Conservation (phyloP, 441 rosid species). For the Arabidopsis lyrata region DNA sequence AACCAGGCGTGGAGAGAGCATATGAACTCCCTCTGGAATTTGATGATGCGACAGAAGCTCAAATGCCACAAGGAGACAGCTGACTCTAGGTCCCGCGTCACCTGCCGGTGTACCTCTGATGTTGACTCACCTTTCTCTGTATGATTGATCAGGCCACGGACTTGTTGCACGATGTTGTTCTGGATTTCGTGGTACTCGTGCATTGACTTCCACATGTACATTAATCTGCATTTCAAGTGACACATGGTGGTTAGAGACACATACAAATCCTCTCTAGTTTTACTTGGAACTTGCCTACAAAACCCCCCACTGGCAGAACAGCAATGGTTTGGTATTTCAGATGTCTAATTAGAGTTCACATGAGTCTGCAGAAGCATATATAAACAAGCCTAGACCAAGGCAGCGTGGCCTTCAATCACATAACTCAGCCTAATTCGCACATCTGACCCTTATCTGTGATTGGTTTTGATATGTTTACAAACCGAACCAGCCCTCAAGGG, state of each 20-base stretch:
- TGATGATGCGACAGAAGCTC: constrained; percentile 77
- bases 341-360: background rate
- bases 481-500: background rate
- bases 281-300: background rate
- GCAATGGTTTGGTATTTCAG: background rate
- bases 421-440: background rate
- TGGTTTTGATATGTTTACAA: background rate
- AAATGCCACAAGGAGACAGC: constrained; percentile 88
- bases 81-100: constrained; percentile 86
- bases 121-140: constrained; percentile 77
- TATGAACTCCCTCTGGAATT: constrained; percentile 85
- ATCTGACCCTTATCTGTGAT: background rate
- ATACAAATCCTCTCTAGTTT: constrained; percentile 6
- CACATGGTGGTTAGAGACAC: constrained; percentile 10
- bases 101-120: constrained; percentile 85
- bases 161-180: constrained; percentile 89
- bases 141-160: constrained; percentile 79
- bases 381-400: constrained; percentile 17
- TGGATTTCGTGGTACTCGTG: constrained; percentile 86
- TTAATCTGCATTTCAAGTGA: constrained; percentile 61
- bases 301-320: constrained; percentile 13
- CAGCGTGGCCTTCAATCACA: background rate
- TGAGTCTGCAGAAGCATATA: background rate
- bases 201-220: constrained; percentile 98
- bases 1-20: constrained; percentile 83